Evolutionary conservation across 305 asterid genomes (phyloP).

Genomic region (Plantago coronopus): DNA sequence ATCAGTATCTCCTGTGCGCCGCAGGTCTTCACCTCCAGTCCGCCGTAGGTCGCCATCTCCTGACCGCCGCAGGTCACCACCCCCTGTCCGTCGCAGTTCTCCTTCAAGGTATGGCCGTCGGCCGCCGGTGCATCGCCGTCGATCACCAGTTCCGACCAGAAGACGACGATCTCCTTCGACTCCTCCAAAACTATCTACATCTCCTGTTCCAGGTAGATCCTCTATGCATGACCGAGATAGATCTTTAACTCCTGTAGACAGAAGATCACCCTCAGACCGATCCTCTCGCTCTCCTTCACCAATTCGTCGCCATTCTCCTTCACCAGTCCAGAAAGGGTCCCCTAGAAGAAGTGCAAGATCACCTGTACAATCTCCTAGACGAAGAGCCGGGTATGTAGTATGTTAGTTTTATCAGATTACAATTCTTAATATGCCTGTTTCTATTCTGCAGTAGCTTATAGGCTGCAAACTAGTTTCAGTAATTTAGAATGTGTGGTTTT

Average conservation of each 20-base stretch:
- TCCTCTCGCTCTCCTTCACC: slow-evolving; percentile 58
- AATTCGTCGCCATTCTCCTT: slow-evolving; percentile 35
- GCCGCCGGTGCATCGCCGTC: slow-evolving; percentile 33
- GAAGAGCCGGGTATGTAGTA: slow-evolving; percentile 40
- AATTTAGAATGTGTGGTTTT: no score
- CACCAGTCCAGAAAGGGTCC: slow-evolving; percentile 51
- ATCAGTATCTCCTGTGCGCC: slow-evolving; percentile 34
- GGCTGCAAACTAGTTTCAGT: no score
- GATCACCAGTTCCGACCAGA: slow-evolving; percentile 52
- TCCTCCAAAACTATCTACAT: slow-evolving; percentile 42
- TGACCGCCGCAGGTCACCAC: slow-evolving; percentile 30
- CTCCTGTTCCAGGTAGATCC: slow-evolving; percentile 51
- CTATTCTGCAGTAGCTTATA: no score
- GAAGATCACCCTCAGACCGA: slow-evolving; percentile 45
- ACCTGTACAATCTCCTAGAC: slow-evolving; percentile 49
- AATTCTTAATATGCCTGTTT: slow-evolving; percentile 5
- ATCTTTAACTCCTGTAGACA: slow-evolving; percentile 44
- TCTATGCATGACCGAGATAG: slow-evolving; percentile 40
- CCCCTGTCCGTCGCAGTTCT: slow-evolving; percentile 38
- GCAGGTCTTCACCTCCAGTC: slow-evolving; percentile 38
- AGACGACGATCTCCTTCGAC: slow-evolving; percentile 50
- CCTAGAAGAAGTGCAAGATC: slow-evolving; percentile 43
- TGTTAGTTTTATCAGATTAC: slow-evolving; percentile 15
- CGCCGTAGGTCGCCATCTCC: slow-evolving; percentile 48
- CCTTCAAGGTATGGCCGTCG: slow-evolving; percentile 42